Evolutionary conservation across 108 stramenopile species (phyloP).

Genomic region (Cyclotella kingstonii): DNA sequence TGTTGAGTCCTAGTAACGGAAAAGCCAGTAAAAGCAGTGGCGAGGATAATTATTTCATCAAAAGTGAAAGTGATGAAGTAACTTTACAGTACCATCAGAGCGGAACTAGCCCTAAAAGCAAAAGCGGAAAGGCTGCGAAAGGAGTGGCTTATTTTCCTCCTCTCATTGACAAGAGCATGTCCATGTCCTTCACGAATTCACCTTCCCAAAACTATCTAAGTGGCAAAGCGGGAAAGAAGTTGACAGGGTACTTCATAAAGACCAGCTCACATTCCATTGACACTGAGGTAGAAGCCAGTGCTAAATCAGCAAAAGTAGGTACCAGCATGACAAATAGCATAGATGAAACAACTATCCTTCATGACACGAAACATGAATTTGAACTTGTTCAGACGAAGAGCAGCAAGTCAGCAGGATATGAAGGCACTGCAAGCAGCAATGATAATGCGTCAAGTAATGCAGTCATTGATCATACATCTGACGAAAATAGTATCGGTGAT

Average conservation of each 20-base stretch:
- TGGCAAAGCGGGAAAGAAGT: neutral
- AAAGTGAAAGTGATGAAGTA: too few relatives aligned
- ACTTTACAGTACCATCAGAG: too few relatives aligned
- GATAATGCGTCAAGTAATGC: neutral
- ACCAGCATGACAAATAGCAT: neutral
- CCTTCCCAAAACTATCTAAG: neutral
- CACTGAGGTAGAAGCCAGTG: neutral
- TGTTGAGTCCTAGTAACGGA: too few relatives aligned
- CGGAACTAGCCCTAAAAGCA: too few relatives aligned
- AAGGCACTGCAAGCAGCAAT: too few relatives aligned
- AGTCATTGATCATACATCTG: neutral
- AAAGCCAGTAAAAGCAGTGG: too few relatives aligned
- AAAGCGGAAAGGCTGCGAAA: too few relatives aligned
- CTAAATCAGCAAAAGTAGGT: neutral
- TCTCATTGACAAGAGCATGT: neutral
- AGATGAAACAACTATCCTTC: neutral
- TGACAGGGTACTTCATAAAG: neutral
- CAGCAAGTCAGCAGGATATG: neutral
- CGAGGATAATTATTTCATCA: too few relatives aligned
- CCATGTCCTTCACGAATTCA: neutral
- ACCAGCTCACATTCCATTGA: neutral
- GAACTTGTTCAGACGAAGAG: neutral
- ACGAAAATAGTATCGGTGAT: neutral
- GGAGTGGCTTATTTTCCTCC: too few relatives aligned
- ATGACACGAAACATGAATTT: neutral